Conservation (phyloP, 2,329 filamentous ascomycete genomes). For the Penicillium occitanis region DNA sequence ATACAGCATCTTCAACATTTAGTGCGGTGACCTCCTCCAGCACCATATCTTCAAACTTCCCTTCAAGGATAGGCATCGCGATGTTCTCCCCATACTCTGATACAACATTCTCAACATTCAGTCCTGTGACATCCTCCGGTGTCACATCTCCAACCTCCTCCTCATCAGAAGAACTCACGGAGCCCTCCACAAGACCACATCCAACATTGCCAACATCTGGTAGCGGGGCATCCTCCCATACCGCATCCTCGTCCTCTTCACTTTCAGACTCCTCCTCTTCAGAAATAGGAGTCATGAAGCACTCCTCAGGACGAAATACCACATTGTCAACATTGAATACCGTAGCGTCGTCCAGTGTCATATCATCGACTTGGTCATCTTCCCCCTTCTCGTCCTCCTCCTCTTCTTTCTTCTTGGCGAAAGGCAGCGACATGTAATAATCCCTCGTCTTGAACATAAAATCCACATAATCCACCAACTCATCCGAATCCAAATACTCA, state of each 20-base stretch:
- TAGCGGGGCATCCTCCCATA: not conserved
- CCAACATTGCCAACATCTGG: not conserved
- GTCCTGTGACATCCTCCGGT: not conserved
- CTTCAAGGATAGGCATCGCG: not conserved
- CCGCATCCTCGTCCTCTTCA: not conserved
- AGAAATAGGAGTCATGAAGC: not conserved
- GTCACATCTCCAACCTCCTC: not conserved
- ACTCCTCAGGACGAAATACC: not conserved
- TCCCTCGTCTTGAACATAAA: conserved; percentile 4
- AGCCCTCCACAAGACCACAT: not conserved
- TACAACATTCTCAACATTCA: too few relatives aligned
- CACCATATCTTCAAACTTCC: not conserved
- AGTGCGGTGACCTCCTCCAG: not conserved
- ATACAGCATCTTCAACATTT: not conserved
- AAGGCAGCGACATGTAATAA: not conserved
- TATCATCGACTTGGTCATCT: not conserved
- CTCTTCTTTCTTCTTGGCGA: not conserved
- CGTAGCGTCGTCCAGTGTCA: not conserved
- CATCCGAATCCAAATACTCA: conserved; percentile 1
- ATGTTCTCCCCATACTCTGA: not conserved
- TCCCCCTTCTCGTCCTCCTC: not conserved
- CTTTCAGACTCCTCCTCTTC: not conserved
- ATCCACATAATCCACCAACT: not conserved
- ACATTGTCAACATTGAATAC: not conserved
- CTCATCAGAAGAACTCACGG: not conserved